phyloP scores from a whole-genome alignment of 495 filamentous ascomycete genomes.

The Neurospora terricola region DNA sequence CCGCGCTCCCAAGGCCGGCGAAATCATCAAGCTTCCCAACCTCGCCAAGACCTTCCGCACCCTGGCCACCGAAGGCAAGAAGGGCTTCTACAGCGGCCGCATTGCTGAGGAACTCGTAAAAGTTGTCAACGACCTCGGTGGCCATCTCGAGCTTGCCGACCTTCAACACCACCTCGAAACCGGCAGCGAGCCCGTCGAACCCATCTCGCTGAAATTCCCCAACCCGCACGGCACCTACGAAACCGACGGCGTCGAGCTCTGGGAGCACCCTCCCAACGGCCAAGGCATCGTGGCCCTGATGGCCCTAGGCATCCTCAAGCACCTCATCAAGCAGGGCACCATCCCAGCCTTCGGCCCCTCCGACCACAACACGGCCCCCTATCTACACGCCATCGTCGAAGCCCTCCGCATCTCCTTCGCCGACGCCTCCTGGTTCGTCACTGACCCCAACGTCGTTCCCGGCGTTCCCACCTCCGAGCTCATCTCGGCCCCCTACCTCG shows the following conservation, averaged over 20 bases:
- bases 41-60: conserved; percentile 74
- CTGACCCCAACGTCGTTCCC: conserved; percentile 61
- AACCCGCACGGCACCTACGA: conserved; percentile 36
- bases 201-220: conserved; percentile 70
- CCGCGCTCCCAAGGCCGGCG: conserved; percentile 68
- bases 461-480: conserved; percentile 53
- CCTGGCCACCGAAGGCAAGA: conserved; percentile 71
- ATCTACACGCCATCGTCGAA: conserved; percentile 88
- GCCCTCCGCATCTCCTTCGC: conserved; percentile 85
- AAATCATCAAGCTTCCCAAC: conserved; percentile 77
- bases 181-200: conserved; percentile 68
- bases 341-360: conserved; percentile 56
- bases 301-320: conserved; percentile 81
- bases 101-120: conserved; percentile 73
- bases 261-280: conserved; percentile 97
- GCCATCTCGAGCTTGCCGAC: conserved; percentile 70
- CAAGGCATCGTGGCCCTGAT: conserved; percentile 94
- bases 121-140: conserved; percentile 65
- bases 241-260: conserved; percentile 51
- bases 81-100: conserved; percentile 81
- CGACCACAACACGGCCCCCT: conserved; percentile 62
- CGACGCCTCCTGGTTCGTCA: conserved; percentile 80
- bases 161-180: conserved; percentile 61
- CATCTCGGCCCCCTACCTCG: conserved; percentile 41
- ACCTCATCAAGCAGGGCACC: conserved; percentile 61